phyloP scores from a whole-genome alignment of 495 filamentous ascomycete species.

The Aspergillus biplanus region DNA sequence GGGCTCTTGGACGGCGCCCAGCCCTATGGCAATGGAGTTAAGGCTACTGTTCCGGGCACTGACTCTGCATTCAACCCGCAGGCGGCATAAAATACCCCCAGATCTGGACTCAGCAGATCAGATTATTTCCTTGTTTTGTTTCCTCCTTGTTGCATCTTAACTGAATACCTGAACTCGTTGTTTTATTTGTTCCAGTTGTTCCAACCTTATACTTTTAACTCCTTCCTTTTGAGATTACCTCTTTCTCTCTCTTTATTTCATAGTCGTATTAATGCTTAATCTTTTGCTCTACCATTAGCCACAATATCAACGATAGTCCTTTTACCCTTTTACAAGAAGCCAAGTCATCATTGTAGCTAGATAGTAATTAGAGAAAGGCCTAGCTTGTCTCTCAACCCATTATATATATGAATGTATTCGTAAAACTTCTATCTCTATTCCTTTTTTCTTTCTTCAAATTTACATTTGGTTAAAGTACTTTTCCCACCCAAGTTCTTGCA shows the following conservation, averaged over 20 bases:
- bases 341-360: too few relatives aligned
- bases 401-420: neutral
- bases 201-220: constrained; percentile 16
- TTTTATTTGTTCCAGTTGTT: constrained; percentile 7
- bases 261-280: too few relatives aligned
- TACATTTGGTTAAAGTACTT: constrained; percentile 68
- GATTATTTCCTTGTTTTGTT: neutral
- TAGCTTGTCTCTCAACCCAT: neutral
- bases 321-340: too few relatives aligned
- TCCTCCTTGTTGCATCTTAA: constrained; percentile 1
- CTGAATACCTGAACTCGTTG: constrained; percentile 6
- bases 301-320: too few relatives aligned
- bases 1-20: constrained; percentile 60
- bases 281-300: too few relatives aligned
- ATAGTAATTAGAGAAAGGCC: too few relatives aligned
- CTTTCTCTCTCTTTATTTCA: too few relatives aligned
- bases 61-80: constrained; percentile 33
- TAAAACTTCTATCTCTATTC: neutral
- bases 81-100: constrained; percentile 24
- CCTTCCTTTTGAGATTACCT: too few relatives aligned
- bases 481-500: constrained; percentile 65
- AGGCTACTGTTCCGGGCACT: constrained; percentile 22
- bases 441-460: constrained; percentile 14
- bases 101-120: neutral
- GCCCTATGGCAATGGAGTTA: constrained; percentile 47